Base-by-base conservation (phyloP, 345 rosid genomes). In the Acer yangbiense region DNA sequence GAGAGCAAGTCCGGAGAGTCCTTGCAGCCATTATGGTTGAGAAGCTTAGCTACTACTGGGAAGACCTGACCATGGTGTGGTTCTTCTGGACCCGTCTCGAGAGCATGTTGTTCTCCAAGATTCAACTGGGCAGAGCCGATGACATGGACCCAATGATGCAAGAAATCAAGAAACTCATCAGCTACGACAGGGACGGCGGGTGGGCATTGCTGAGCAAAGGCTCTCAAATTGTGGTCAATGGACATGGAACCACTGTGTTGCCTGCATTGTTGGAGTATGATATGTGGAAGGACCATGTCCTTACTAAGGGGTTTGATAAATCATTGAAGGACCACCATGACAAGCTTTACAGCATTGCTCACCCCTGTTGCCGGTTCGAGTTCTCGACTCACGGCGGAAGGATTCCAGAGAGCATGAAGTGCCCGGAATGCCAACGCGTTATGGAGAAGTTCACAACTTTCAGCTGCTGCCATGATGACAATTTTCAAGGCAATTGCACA, bases 11-110 rank as follows among this genome's bases (percentile, higher is more conserved):
- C 54, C 76, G 83, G 84, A 82, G 90, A 21, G 85, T 77, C 44
- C 77, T 83, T 9, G 86, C 74, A 0, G 39, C 74, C 2, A 83
- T 95, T 75, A 76, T 29, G 0, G 68, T 17, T 1, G 95, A 91
- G 78, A 90, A 88, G 74, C 87, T 93, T 12, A 80, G 98, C 60
- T 67, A 89, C 75, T 69, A 60, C 80, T 95, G 96, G 94, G 71
- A 64, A 41, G 93, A 93, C 77, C 85, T 81, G 41, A 79, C 95
- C 10, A 80, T 91, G 89, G 88, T 95, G 61, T 93, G 98, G 99
- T 92, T 90, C 90, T 95, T 95, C 78, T 95, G 99, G 99, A 90
- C 90, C 35, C 84, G 99, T 75, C 80, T 95, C 0, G 92, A 95
- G 83, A 90, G 92, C 81, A 93, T 95, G 98, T 57, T 95, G 25